Percentiles rank a stretch among this genome's conserved stretches.
Evolutionary conservation across 1,284 basidiomycete genomes (phyloP).

Genomic region (Ceratobasidium sp.): DNA sequence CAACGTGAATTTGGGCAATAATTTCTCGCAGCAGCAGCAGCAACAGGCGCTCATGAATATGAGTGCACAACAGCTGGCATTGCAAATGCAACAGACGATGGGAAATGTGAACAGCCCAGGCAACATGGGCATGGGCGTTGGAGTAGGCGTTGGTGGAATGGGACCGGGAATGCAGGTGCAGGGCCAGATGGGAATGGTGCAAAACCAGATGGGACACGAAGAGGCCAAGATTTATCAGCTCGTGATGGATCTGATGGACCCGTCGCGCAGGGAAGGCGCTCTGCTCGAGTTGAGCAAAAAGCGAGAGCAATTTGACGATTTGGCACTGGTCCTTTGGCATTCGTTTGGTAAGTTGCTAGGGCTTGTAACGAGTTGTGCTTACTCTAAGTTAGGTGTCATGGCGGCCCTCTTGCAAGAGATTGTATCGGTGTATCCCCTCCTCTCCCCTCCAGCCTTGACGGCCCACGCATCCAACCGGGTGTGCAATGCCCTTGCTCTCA

Average conservation of each 20-base stretch:
- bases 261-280: constrained; percentile 80
- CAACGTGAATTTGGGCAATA: constrained; percentile 13
- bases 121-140: constrained; percentile 30
- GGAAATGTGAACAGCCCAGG: constrained; percentile 17
- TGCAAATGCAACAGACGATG: constrained; percentile 36
- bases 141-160: constrained; percentile 22
- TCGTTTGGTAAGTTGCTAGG: constrained; percentile 81
- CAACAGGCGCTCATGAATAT: constrained; percentile 35
- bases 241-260: constrained; percentile 83
- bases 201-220: constrained; percentile 54
- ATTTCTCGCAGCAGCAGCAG: constrained; percentile 34
- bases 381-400: constrained; percentile 86
- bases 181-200: constrained; percentile 12
- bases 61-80: constrained; percentile 28
- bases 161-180: constrained; percentile 18
- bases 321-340: constrained; percentile 98
- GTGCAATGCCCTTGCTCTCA: constrained; percentile 96
- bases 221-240: constrained; percentile 83
- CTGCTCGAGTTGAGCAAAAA: constrained; percentile 98
- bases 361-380: background rate
- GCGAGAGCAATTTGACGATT: constrained; percentile 97
- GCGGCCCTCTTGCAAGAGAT: constrained; percentile 98
- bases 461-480: constrained; percentile 99
- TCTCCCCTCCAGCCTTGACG: constrained; percentile 94
- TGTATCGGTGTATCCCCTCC: constrained; percentile 95